Conservation (phyloP, 805 yeast genomes). For the Ogataea nakhonphanomensis region DNA sequence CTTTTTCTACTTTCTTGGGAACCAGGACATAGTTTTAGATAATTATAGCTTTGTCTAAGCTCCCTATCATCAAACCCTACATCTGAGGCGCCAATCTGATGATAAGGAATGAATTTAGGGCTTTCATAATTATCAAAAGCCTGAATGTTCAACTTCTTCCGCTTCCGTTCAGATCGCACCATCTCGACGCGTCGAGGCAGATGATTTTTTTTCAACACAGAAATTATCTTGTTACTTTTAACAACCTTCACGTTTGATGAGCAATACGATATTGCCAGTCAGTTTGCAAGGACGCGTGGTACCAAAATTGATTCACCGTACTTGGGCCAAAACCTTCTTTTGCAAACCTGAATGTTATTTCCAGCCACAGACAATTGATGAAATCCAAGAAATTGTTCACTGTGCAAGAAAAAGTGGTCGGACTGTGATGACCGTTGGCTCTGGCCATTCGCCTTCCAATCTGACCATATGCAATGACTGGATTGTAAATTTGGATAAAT, state of each 20-base stretch:
- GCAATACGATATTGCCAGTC: slow-evolving; percentile 21
- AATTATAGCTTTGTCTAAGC: background rate
- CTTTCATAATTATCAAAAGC: background rate
- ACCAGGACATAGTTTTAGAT: background rate
- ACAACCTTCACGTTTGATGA: slow-evolving; percentile 1
- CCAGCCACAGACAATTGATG: slow-evolving; percentile 72
- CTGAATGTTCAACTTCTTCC: slow-evolving; percentile 1
- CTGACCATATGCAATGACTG: slow-evolving; percentile 85
- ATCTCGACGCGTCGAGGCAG: slow-evolving; percentile 9
- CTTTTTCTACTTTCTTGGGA: background rate
- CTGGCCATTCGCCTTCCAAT: slow-evolving; percentile 94
- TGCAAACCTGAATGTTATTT: slow-evolving; percentile 75
- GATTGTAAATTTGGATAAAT: slow-evolving; percentile 81
- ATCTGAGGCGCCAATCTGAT: slow-evolving; percentile 3
- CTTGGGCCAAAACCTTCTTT: slow-evolving; percentile 90
- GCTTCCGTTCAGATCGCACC: background rate
- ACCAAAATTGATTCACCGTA: slow-evolving; percentile 46
- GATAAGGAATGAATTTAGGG: background rate
- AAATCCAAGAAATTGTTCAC: slow-evolving; percentile 62
- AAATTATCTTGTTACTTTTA: background rate
- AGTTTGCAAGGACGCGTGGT: slow-evolving; percentile 32
- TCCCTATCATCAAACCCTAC: slow-evolving; percentile 1
- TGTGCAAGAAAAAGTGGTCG: slow-evolving; percentile 57
- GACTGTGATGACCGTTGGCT: slow-evolving; percentile 81
- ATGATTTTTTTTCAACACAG: slow-evolving; percentile 1